Base-by-base conservation (phyloP, 2,329 filamentous ascomycete genomes). In the Xylariaceae sp. region DNA sequence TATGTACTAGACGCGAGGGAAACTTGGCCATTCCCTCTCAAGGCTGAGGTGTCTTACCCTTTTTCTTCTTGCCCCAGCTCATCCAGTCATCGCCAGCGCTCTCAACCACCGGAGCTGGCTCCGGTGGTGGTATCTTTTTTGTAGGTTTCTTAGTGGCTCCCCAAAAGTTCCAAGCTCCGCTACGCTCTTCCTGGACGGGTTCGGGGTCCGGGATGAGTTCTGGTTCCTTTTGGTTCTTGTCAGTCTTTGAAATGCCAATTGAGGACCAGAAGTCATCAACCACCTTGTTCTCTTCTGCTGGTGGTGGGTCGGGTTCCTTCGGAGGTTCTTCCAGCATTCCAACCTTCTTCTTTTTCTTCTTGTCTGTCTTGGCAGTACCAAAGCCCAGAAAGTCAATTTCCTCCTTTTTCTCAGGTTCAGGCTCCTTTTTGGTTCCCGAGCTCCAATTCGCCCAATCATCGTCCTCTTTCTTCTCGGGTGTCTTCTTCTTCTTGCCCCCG, bases 91-190 rank as follows among this genome's bases (percentile, higher is more conserved):
- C 56, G 12, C 48, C 31, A n/a, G 48, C 43, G 31, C 53, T 55
- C n/a, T 53, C 50, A 18, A 28, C 28, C 17, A 18, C 40, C 1
- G 46, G 28, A 13, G 36, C 18, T n/a, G 49, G 46, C 14, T 58
- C 47, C n/a, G 50, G 16, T 38, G 45, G 36, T 13, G 48, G 31
- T 3, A 38, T 13, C 44, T 69, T 68, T 61, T 71, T 72, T 2
- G 50, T 72, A 10, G 51, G 64, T 55, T 81, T 82, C 62, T 81
- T 81, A 11, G 74, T 71, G 47, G 76, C 80, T 31, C 77, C 78
- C 74, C 81, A 84, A 44, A 78, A 76, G 53, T 72, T 76, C 65
- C 81, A 82, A 58, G 81, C 80, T 51, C 79, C 79, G 48, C 50
- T 49, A 19, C 49, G 41, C 31, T 80, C 77, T 40, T 73, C 72